Base-by-base conservation (phyloP, 139 green algal genomes). In the Chlorella sp. region DNA sequence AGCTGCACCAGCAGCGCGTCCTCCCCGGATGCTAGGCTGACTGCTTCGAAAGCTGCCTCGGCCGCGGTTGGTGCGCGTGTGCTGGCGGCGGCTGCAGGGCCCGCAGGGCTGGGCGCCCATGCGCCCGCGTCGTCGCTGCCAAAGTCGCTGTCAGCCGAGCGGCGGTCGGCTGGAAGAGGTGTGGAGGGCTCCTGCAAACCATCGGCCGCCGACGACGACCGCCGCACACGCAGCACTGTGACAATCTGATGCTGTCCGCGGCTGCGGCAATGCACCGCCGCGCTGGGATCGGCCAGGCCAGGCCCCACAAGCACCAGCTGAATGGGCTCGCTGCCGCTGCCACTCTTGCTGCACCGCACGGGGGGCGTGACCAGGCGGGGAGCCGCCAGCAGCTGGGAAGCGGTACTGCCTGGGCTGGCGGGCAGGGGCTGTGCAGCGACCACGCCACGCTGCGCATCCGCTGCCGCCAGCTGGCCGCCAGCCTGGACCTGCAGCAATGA, bases 211-310 rank as follows among this genome's bases (percentile, higher is more conserved):
- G 25, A 26, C 1, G 39, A 25, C 0, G 44, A 13, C 0, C 26
- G n/a, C 13, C 70, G 47, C 44, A 44, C 28, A 41, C 28, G 18
- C 28, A 67, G 73, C 47, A 80, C 73, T 28, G 73, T 38, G 23
- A 65, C 11, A 1, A 41, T n/a, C 47, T 39, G 47, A 47, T 64
- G 44, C 28, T 12, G 44, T 9, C 73, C 73, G 4, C 73, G 44
- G 44, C n/a, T 65, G 73, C 73, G 73, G 73, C 73, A 80, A n/a
- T 80, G 73, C n/a, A 80, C n/a, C 16, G 47, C 38, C 26, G 16
- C n/a, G 4, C 9, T 0, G 15, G n/a, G 11, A 47, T n/a, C 12
- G 9, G 23, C 21, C 12, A 80, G 44, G n/a, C 47, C 44, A 0
- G 12, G 28, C 16, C 73, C 73, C 44, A 80, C 73, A 55, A 80